Evolutionary conservation across 2,329 filamentous ascomycete species (phyloP).

Genomic region (Keithomyces neogunnii): DNA sequence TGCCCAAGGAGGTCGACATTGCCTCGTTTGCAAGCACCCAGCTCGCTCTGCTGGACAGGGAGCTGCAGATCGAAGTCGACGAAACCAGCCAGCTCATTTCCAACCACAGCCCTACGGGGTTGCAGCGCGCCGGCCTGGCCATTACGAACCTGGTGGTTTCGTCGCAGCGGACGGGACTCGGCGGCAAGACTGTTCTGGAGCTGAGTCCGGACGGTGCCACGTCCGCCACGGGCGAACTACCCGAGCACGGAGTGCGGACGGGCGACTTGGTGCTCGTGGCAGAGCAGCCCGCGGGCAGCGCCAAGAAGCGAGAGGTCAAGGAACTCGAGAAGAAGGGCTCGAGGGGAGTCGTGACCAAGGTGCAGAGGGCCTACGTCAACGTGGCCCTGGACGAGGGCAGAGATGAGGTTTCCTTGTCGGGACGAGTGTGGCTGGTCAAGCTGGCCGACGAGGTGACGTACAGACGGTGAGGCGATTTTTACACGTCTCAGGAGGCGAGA

Average conservation of each 20-base stretch:
- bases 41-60: constrained; percentile 59
- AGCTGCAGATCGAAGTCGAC: constrained; percentile 63
- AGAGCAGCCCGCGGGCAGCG: constrained; percentile 65
- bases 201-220: constrained; percentile 66
- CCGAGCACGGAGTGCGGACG: constrained; percentile 65
- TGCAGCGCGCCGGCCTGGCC: constrained; percentile 71
- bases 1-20: constrained; percentile 43
- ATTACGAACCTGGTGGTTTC: constrained; percentile 66
- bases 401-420: constrained; percentile 34
- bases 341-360: constrained; percentile 61
- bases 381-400: constrained; percentile 63
- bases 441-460: constrained; percentile 62
- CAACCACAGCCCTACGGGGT: constrained; percentile 56
- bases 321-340: constrained; percentile 61
- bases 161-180: constrained; percentile 78
- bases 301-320: constrained; percentile 63
- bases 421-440: constrained; percentile 56
- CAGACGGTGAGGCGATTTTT: constrained; percentile 32
- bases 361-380: constrained; percentile 48
- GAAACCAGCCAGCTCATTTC: constrained; percentile 62
- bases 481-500: too few species aligned
- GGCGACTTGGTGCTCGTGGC: constrained; percentile 73
- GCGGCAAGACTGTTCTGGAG: constrained; percentile 84
- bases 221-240: constrained; percentile 44
- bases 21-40: constrained; percentile 63